Evolutionary conservation across 345 rosid species (phyloP), one percentile per base, ranked within the genome.

Genomic region (Eutrema yunnanense): DNA sequence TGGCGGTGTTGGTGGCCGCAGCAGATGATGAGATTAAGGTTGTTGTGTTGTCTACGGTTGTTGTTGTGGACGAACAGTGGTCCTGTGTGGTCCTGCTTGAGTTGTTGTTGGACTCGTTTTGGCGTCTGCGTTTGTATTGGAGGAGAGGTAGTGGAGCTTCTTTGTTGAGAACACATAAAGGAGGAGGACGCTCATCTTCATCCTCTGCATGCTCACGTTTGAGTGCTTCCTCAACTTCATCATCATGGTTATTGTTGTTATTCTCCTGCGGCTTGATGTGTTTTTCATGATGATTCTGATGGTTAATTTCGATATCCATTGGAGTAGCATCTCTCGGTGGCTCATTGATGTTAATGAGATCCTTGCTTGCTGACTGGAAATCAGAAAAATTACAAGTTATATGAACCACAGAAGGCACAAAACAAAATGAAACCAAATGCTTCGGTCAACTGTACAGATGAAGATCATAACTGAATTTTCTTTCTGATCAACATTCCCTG

Each of bases 91-190:
- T 81, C 81, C 85, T 82, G 38, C 82, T 82, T 65, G 92, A 88
- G 73, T 80, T 81, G 62, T 88, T 87, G 65, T 86, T 71, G 14
- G 76, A 65, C 41, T 95, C 96, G 13, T 81, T 82, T 12, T 80
- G 85, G 78, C 86, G 84, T 66, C 95, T 85, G 67, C 98, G 81
- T 80, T 91, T 94, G 71, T 91, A 89, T 43, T 85, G 91, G 65
- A 87, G 84, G 14, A 86, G 73, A 43, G 90, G 89, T 13, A 84
- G 78, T 26, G 96, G 65, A 29, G 87, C 96, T 71, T 89, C 90
- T 42, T 76, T 78, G 68, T 88, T 83, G 22, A 86, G 84, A 68
- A 86, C 73, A 7, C 89, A 85, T 8, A 83, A 6, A 2, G 86
- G 72, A 77, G 82, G 79, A 55, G 71, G 54, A 77, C 80, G 76